phyloP scores from a whole-genome alignment of 2,329 filamentous ascomycete species.

The Phialophora tarda region DNA sequence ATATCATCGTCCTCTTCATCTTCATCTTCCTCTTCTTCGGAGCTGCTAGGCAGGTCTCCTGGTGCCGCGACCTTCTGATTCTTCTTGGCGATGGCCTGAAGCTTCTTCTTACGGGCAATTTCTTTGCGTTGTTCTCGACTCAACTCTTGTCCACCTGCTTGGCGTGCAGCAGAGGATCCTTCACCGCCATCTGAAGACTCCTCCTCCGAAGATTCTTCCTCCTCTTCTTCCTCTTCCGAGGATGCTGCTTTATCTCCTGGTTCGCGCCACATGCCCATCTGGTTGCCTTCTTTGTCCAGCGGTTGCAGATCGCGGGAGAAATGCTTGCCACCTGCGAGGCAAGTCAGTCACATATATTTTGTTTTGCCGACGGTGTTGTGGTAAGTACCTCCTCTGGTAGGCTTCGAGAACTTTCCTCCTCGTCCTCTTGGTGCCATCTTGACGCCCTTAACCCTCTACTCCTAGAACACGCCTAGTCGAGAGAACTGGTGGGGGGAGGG shows the following conservation, averaged over 20 bases:
- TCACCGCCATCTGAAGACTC: constrained; percentile 57
- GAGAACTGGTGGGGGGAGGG: neutral
- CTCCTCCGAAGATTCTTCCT: constrained; percentile 39
- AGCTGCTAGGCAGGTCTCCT: constrained; percentile 81
- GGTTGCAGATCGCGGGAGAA: constrained; percentile 92
- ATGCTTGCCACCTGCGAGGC: constrained; percentile 78
- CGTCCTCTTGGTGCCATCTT: constrained; percentile 67
- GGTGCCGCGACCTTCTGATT: constrained; percentile 74
- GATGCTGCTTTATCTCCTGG: constrained; percentile 39
- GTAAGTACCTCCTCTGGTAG: constrained; percentile 79
- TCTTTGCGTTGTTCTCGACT: constrained; percentile 88
- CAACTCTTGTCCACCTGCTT: constrained; percentile 53
- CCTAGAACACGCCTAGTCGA: neutral
- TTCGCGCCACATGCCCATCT: constrained; percentile 81
- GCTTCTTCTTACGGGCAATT: constrained; percentile 87
- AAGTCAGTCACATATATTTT: constrained; percentile 20
- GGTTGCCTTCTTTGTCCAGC: constrained; percentile 85
- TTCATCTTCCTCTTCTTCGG: constrained; percentile 45
- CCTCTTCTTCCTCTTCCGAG: constrained; percentile 50
- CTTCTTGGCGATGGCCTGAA: constrained; percentile 80
- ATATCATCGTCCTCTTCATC: constrained; percentile 49
- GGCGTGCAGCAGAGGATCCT: constrained; percentile 49
- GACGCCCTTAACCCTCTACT: neutral
- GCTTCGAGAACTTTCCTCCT: constrained; percentile 93
- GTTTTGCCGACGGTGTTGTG: neutral